A percentile compares a stretch with the other conserved stretches of the same genome.
These are phyloP conservation scores for Staphylotrichum tortipilum DNA, from an alignment of 495 filamentous ascomycete species.

Conservation along the genomic window DNA sequence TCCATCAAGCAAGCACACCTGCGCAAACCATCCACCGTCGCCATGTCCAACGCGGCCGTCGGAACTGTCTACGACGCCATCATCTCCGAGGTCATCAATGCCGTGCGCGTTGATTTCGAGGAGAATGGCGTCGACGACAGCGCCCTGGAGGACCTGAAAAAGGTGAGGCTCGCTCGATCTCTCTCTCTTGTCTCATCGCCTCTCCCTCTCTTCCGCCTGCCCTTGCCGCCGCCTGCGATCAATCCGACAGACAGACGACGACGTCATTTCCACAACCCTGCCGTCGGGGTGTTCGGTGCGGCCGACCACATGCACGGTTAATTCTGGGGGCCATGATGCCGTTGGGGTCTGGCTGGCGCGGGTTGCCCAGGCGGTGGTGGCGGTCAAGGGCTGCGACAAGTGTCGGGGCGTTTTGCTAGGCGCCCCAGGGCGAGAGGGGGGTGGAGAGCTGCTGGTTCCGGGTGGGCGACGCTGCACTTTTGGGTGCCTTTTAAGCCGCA, in stretches of 20 bases:
- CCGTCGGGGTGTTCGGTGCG: too few relatives aligned
- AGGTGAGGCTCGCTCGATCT: constrained; percentile 48
- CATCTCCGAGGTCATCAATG: constrained; percentile 83
- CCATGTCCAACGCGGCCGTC: constrained; percentile 48
- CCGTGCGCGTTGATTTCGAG: constrained; percentile 89
- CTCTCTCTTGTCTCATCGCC: constrained; percentile 17
- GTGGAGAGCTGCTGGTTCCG: constrained; percentile 35
- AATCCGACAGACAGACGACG: neutral
- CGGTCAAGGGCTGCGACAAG: constrained; percentile 11
- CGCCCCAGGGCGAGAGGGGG: constrained; percentile 19
- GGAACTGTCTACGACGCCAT: constrained; percentile 79
- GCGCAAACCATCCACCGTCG: too few relatives aligned
- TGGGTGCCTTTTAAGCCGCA: constrained; percentile 42
- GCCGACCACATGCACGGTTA: too few relatives aligned
- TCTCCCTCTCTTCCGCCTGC: neutral
- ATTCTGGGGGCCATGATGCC: too few relatives aligned
- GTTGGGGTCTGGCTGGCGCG: too few relatives aligned
- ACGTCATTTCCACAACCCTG: neutral
- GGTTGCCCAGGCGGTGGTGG: neutral
- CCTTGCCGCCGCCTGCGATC: neutral
- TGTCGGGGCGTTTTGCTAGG: constrained; percentile 12
- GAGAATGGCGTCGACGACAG: constrained; percentile 84
- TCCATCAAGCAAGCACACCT: too few relatives aligned
- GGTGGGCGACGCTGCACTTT: constrained; percentile 47
- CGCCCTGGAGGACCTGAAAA: constrained; percentile 73